Base-by-base conservation (phyloP, 2,329 filamentous ascomycete genomes). In the Fusarium hainanense region DNA sequence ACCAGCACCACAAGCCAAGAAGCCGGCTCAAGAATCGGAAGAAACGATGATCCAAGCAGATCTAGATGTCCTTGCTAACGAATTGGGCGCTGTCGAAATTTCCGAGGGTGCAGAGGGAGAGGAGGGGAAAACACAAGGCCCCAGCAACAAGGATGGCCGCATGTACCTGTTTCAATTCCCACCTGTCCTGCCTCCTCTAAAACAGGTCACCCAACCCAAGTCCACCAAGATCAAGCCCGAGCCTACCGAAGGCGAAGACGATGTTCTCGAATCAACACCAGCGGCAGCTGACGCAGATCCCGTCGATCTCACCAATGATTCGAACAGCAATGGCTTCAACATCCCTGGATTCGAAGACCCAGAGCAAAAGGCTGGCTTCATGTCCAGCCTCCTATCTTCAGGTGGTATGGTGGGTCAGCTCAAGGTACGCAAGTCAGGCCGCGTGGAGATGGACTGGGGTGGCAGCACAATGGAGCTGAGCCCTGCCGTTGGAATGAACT, bases 111-210 rank as follows among this genome's bases (percentile, higher is more conserved):
- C 76, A 51, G 75, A 75, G 16, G 61, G 69, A 21, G 49, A 52
- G 32, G 49, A 52, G 20, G 49, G 9, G 21, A 75, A 74, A 58
- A 68, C 64, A 18, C 75, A 77, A 44, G 76, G 68, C 10, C 75
- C 76, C 3, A 68, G 76, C 48, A 78, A 80, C 76, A 82, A 82
- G 68, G 87, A 89, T 47, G 88, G 88, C 23, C 83, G 87, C 40
- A 77, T 90, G 54, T 90, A 89, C 66, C 81, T 91, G 51, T 90
- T 90, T 79, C 89, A 90, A 71, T 87, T 91, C 69, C 89, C 89
- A 42, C 88, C 88, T 7, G 79, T 90, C 6, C 82, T 90, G 13
- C 88, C 89, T 10, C 85, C 87, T 1, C 79, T 90, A n/a, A 80
- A 77, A 66, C 75, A 67, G 59, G 62, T 74, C 14, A 68, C 74